These are phyloP conservation scores for Setomelanomma holmii DNA, from an alignment of 2,329 filamentous ascomycete species.

Conservation along the genomic window DNA sequence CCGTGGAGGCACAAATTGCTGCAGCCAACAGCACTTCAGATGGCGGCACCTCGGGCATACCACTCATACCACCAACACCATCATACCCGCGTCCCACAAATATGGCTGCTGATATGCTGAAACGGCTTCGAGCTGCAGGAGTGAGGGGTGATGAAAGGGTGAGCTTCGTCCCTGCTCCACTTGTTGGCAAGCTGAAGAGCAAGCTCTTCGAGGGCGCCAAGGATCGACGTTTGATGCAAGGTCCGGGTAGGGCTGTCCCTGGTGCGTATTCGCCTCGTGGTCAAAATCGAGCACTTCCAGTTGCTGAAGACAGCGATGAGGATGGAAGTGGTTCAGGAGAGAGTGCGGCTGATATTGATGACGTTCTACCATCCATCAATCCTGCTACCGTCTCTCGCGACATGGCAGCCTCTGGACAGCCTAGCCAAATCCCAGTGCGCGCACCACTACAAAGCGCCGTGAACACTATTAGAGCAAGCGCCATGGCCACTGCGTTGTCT, in stretches of 20 bases:
- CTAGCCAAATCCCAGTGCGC: not conserved
- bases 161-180: conserved; percentile 21
- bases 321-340: conserved; percentile 2
- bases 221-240: not conserved
- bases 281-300: not conserved
- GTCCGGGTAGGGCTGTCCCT: not conserved
- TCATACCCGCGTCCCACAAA: conserved; percentile 8
- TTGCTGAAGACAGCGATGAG: conserved; percentile 7
- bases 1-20: conserved; percentile 31
- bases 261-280: not conserved
- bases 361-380: not conserved
- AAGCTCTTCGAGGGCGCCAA: conserved; percentile 23
- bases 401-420: not conserved
- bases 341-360: conserved; percentile 5
- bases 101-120: conserved; percentile 13
- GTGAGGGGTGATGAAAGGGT: conserved; percentile 13
- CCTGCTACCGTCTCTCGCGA: not conserved
- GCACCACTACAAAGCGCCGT: not conserved
- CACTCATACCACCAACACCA: conserved; percentile 35
- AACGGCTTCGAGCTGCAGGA: conserved; percentile 9
- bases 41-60: conserved; percentile 20
- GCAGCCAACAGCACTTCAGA: conserved; percentile 9
- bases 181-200: conserved; percentile 29
- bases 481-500: not conserved
- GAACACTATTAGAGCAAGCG: not conserved